Evolutionary conservation across 805 yeast genomes (phyloP), one percentile per base, ranked within the genome.

Genomic region (Clavispora vitiphila): DNA sequence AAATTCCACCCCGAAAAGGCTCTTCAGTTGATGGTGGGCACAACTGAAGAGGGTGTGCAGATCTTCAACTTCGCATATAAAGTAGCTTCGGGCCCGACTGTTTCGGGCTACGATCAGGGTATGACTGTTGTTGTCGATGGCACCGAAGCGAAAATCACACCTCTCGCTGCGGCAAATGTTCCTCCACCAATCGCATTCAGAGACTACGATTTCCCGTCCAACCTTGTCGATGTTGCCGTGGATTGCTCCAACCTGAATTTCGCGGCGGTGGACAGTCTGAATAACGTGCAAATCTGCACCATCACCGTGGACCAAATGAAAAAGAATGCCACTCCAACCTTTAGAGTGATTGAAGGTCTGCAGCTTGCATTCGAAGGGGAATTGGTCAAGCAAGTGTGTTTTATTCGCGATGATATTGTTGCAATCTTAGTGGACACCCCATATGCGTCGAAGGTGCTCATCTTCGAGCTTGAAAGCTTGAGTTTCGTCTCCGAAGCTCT

Each of bases 1-100:
- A 77, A 74, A 56, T 93, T 96, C 81, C 97, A 91, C 57, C 91
- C 95, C 1, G 98, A 90, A 58, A 85, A 86, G 57, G 88, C 95
- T 1, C 72, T 82, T 31, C 80, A 86, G 25, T 58, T 90, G 39
- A 73, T 89, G 74, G 65, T 85, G 38, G 88, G 83, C 14, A 76
- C 83, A 5, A 48, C 62, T 0, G 42, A 60, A 5, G 46, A 49
- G 20, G 67, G 68, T 3, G 59, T 89, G 15, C 81, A 79, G 50
- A 77, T 82, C 42, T 73, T 83, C 35, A 88, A 86, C 54, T 76
- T 88, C 55, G 76, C 87, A 1, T 72, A 78, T 52, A 74, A 76
- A 47, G 71, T 78, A 24, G 72, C 76, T 1, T 69, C 76, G 5
- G 97, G 96, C 1, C 84, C 95, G 6, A 74, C 84, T 0, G 58